Conservation (phyloP, 2,329 filamentous ascomycete species). For the Ophiostoma perfectum region DNA sequence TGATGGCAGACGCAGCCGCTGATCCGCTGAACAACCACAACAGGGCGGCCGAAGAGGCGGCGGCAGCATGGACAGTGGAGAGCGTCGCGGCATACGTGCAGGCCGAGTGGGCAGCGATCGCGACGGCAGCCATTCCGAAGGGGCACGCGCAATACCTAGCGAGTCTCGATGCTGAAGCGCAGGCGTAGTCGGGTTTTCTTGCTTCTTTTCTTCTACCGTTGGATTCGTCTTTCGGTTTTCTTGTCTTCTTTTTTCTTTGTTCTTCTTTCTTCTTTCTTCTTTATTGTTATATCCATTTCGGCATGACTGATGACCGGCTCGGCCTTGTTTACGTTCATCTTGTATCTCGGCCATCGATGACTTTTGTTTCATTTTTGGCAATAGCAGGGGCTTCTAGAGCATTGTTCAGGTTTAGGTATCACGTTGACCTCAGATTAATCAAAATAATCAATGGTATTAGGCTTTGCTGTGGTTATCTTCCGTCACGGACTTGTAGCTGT, state of each 20-base stretch:
- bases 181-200: neutral
- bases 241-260: neutral
- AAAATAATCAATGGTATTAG: neutral
- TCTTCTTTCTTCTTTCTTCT: neutral
- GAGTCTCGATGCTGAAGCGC: neutral
- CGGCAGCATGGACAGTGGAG: conserved; percentile 40
- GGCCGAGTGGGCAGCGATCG: conserved; percentile 36
- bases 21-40: neutral
- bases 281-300: neutral
- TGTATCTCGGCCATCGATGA: neutral
- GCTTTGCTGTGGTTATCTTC: neutral
- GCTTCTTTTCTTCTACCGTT: neutral
- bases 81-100: conserved; percentile 40
- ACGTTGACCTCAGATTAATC: neutral
- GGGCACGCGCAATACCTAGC: neutral
- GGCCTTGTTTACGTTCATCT: neutral
- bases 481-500: neutral
- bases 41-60: neutral
- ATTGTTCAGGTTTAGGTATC: neutral
- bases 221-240: neutral
- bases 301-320: neutral
- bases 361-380: no score
- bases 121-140: neutral
- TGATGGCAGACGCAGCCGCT: neutral
- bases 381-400: neutral